Conservation (phyloP, 2,329 filamentous ascomycete genomes). For the Dactylellina leptospora region DNA sequence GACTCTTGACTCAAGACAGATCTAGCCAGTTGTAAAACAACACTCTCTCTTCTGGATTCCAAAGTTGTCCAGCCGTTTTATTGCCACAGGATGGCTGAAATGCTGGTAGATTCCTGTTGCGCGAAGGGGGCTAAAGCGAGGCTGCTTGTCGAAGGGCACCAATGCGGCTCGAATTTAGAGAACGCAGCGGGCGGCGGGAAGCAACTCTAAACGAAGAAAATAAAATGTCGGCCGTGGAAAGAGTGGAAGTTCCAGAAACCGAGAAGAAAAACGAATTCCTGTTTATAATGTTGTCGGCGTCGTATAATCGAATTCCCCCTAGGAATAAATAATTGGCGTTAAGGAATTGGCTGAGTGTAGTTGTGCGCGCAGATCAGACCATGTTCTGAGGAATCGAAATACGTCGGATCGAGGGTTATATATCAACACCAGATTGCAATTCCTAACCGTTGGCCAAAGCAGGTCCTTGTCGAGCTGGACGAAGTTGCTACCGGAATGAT, state of each 20-base stretch:
- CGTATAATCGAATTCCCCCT: too few species aligned
- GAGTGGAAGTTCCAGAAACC: too few species aligned
- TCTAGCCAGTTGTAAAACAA: slow-evolving; percentile 42
- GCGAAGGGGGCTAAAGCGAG: slow-evolving; percentile 19
- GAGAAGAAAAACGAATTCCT: too few species aligned
- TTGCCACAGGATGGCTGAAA: slow-evolving; percentile 48
- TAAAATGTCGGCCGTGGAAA: too few species aligned
- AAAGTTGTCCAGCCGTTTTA: slow-evolving; percentile 25
- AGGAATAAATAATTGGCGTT: too few species aligned
- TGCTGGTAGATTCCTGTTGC: slow-evolving; percentile 45
- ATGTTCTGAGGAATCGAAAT: slow-evolving; percentile 7
- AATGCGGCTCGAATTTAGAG: too few species aligned
- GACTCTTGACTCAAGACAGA: slow-evolving; percentile 22
- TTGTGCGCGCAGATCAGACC: slow-evolving; percentile 9
- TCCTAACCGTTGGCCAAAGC: too few species aligned
- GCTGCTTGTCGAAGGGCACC: neutral
- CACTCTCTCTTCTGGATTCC: slow-evolving; percentile 36
- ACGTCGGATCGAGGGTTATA: neutral
- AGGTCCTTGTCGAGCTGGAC: neutral
- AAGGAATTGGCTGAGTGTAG: too few species aligned
- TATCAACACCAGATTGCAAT: too few species aligned
- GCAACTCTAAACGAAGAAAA: too few species aligned
- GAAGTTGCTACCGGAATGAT: slow-evolving; percentile 29
- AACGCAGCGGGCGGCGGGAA: too few species aligned
- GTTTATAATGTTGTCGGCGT: too few species aligned